Conservation (phyloP, 768 basidiomycete species). For the Neoboletus subvelutipes region DNA sequence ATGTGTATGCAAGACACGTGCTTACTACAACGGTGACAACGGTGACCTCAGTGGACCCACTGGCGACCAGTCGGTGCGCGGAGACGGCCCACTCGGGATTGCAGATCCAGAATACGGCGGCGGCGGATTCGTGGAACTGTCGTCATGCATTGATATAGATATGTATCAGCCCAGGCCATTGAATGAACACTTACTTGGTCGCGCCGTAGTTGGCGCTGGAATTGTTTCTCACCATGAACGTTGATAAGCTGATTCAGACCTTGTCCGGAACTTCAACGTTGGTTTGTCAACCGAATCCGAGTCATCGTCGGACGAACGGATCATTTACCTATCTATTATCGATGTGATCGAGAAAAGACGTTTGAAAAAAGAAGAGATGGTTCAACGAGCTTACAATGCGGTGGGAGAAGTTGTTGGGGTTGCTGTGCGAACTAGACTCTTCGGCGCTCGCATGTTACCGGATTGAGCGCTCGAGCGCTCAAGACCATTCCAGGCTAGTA, state of each 20-base stretch:
- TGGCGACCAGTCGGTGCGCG: neutral
- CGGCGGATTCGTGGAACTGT: constrained; percentile 5
- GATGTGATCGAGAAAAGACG: neutral
- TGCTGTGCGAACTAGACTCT: too few species aligned
- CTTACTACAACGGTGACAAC: too few species aligned
- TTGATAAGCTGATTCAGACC: neutral
- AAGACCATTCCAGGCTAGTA: too few species aligned
- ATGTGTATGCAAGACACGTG: neutral
- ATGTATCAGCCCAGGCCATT: too few species aligned
- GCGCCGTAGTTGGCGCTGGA: constrained; percentile 4
- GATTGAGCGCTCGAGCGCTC: too few species aligned
- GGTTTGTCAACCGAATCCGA: neutral
- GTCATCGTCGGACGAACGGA: neutral
- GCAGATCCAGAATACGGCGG: constrained; percentile 9
- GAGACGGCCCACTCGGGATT: neutral
- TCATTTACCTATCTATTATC: neutral
- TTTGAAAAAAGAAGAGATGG: neutral
- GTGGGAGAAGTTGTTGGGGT: too few species aligned
- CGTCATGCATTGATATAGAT: neutral
- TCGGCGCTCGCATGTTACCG: too few species aligned
- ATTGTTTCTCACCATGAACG: neutral
- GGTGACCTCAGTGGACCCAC: neutral
- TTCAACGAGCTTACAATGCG: too few species aligned
- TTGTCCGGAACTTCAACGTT: neutral
- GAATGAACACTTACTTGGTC: neutral